phyloP scores from a whole-genome alignment of 805 yeast species.

The Candida sithepensis region DNA sequence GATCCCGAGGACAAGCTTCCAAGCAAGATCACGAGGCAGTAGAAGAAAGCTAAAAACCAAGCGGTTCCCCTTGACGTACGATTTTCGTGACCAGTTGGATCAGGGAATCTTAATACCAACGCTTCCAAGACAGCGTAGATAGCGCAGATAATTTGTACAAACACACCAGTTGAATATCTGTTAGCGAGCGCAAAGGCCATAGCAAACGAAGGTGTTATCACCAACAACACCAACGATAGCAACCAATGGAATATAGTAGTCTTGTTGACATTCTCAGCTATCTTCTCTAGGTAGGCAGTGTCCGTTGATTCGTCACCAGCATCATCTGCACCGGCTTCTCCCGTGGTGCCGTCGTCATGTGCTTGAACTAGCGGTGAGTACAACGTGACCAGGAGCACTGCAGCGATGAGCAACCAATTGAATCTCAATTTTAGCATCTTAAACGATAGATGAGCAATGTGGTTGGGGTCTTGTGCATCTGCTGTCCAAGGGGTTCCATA shows the following conservation, averaged over 20 bases:
- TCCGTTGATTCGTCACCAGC: constrained; percentile 1
- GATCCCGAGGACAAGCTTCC: constrained; percentile 58
- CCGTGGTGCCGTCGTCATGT: background rate
- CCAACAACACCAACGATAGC: constrained; percentile 40
- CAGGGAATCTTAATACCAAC: constrained; percentile 57
- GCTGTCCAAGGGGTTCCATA: background rate
- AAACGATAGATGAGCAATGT: background rate
- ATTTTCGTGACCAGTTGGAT: constrained; percentile 62
- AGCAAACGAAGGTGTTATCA: constrained; percentile 55
- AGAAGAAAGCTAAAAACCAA: constrained; percentile 52
- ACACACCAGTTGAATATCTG: constrained; percentile 39
- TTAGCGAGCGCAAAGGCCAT: constrained; percentile 55
- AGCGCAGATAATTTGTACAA: constrained; percentile 44
- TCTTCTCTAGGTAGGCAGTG: constrained; percentile 9
- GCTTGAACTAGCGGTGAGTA: background rate
- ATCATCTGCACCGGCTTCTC: background rate
- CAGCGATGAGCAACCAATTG: background rate
- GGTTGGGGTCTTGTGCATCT: background rate
- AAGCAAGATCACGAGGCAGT: constrained; percentile 44
- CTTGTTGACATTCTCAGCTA: constrained; percentile 34
- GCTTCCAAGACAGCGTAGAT: constrained; percentile 56
- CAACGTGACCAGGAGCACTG: background rate
- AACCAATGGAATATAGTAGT: constrained; percentile 68
- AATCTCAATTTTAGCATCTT: background rate
- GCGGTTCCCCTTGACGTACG: constrained; percentile 64